A percentile compares a stretch with the other conserved stretches of the same genome.
Conservation (phyloP, 495 filamentous ascomycete genomes). For the Gamarada debralockiae region DNA sequence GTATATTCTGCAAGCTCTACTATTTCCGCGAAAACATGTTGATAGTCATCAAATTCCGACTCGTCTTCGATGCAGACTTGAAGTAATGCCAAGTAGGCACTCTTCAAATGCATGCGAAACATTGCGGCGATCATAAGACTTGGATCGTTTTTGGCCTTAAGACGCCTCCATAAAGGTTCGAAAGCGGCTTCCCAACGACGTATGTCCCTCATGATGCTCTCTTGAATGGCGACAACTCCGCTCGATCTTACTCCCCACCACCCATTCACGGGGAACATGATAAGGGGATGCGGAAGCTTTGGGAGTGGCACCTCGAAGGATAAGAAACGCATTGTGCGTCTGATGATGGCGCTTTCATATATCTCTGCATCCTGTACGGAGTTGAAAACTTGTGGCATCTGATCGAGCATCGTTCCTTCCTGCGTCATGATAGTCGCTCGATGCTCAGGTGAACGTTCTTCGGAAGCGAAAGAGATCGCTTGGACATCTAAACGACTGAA, state of each 20-base stretch:
- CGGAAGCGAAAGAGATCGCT: neutral
- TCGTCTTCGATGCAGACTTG: neutral
- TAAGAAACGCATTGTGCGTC: neutral
- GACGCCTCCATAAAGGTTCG: neutral
- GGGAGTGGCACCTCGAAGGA: neutral
- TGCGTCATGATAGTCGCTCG: too few relatives aligned
- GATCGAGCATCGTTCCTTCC: neutral
- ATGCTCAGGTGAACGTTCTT: neutral
- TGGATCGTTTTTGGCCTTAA: neutral
- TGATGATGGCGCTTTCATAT: neutral
- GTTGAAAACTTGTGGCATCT: neutral
- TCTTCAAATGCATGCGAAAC: neutral
- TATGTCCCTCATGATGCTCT: too few relatives aligned
- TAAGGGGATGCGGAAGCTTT: neutral
- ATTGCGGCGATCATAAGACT: neutral
- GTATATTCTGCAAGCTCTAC: neutral
- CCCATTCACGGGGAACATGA: neutral
- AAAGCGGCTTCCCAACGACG: neutral
- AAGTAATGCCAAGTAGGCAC: neutral
- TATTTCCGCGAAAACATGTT: neutral
- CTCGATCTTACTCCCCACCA: neutral
- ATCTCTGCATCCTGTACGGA: too few relatives aligned
- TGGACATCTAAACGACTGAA: slow-evolving; percentile 9
- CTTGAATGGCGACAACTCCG: neutral
- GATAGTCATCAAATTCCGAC: too few relatives aligned